A percentile compares a stretch with the other conserved stretches of the same genome.
Evolutionary conservation across 75 land plant species (phyloP).

Genomic region (Cryptomeria japonica): DNA sequence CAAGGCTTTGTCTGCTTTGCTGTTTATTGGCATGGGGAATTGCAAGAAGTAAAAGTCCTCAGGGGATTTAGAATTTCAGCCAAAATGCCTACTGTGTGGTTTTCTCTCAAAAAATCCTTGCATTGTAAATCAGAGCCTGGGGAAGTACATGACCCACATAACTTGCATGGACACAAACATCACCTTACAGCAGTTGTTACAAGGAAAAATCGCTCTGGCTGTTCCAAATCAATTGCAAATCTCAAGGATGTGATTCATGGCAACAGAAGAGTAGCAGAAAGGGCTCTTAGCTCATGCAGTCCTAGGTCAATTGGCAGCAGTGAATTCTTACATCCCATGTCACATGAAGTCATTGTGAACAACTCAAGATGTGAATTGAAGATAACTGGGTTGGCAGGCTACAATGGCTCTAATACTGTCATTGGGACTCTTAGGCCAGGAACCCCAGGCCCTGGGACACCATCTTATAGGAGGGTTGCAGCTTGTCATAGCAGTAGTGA

Average conservation of each 20-base stretch:
- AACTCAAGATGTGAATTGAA: slow-evolving; percentile 73
- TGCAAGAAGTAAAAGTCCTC: background rate
- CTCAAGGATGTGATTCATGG: slow-evolving; percentile 88
- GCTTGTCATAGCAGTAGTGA: background rate
- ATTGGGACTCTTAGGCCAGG: slow-evolving; percentile 61
- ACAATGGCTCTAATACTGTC: slow-evolving; percentile 21
- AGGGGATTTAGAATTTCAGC: background rate
- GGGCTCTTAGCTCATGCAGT: slow-evolving; percentile 56
- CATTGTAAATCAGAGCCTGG: slow-evolving; percentile 64
- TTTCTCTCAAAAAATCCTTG: slow-evolving; percentile 58
- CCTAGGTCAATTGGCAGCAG: slow-evolving; percentile 87
- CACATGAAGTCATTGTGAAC: slow-evolving; percentile 66
- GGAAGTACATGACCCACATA: slow-evolving; percentile 66
- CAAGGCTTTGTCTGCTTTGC: background rate
- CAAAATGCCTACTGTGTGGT: slow-evolving; percentile 62
- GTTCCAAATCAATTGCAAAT: slow-evolving; percentile 87
- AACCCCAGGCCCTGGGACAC: slow-evolving; percentile 59
- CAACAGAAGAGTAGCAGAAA: slow-evolving; percentile 64
- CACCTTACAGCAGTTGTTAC: slow-evolving; percentile 47
- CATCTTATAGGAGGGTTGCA: slow-evolving; percentile 20
- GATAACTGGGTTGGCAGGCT: slow-evolving; percentile 47
- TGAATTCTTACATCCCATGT: slow-evolving; percentile 70
- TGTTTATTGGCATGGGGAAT: background rate
- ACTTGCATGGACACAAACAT: slow-evolving; percentile 53
- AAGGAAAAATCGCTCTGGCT: slow-evolving; percentile 65